Evolutionary conservation across 2,329 filamentous ascomycete species (phyloP).

Genomic region (Aspergillus alliaceus): DNA sequence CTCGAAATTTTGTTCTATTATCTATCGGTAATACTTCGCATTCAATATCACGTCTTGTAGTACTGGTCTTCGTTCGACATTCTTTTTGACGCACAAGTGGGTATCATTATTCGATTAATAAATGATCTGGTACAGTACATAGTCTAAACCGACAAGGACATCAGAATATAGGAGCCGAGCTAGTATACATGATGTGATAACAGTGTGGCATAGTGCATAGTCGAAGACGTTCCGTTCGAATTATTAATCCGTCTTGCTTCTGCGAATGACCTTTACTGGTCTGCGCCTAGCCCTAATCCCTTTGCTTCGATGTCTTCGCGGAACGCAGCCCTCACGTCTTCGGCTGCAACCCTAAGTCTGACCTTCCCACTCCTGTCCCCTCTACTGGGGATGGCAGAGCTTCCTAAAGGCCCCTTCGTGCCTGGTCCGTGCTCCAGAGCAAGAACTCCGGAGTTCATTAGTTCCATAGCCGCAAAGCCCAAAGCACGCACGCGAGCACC

Average conservation of each 20-base stretch:
- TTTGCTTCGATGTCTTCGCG: slow-evolving; percentile 85
- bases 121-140: not conserved
- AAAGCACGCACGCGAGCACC: slow-evolving; percentile 58
- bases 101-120: slow-evolving; percentile 8
- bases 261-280: slow-evolving; percentile 24
- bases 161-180: not conserved
- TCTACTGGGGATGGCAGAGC: slow-evolving; percentile 55
- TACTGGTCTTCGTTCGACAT: not conserved
- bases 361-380: slow-evolving; percentile 87
- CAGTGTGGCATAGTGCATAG: no score
- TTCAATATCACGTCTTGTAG: not conserved
- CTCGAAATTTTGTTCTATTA: not conserved
- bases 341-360: slow-evolving; percentile 79
- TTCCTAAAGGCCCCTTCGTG: slow-evolving; percentile 28
- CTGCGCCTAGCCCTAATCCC: slow-evolving; percentile 65
- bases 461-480: slow-evolving; percentile 72
- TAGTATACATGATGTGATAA: no score
- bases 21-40: not conserved
- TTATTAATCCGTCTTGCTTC: no score
- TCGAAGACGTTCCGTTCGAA: no score
- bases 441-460: slow-evolving; percentile 84
- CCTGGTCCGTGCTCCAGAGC: slow-evolving; percentile 63
- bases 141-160: not conserved
- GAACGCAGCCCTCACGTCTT: slow-evolving; percentile 86
- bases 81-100: slow-evolving; percentile 1